Evolutionary conservation across 345 rosid genomes (phyloP).

Genomic region (Pseudoturritis turrita): DNA sequence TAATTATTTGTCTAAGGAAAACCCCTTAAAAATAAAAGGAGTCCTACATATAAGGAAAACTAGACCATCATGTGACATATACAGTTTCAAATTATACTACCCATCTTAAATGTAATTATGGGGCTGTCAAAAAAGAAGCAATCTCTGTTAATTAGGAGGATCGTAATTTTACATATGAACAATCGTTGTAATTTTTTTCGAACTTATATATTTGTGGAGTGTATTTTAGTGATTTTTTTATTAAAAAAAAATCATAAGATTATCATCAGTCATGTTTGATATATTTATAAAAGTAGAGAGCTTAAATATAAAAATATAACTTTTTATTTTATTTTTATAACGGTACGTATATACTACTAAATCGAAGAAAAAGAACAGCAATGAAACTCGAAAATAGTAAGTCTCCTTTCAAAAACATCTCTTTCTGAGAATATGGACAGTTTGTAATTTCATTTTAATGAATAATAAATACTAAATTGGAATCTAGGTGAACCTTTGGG

Average conservation of each 20-base stretch:
- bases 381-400: neutral
- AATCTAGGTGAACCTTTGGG: conserved; percentile 53
- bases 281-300: neutral
- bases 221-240: neutral
- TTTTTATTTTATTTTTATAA: neutral
- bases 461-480: neutral
- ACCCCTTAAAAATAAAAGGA: no score
- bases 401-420: neutral
- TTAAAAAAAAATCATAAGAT: neutral
- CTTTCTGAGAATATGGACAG: neutral
- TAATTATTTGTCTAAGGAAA: no score
- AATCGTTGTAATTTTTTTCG: neutral
- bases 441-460: conserved; percentile 3
- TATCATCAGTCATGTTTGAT: neutral
- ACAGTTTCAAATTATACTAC: neutral
- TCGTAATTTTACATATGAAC: neutral
- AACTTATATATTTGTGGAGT: neutral
- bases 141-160: neutral
- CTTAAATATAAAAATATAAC: neutral
- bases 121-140: neutral
- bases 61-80: no score
- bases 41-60: no score
- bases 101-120: neutral
- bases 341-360: neutral
- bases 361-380: neutral